Evolutionary conservation across 345 rosid genomes (phyloP).

Genomic region (Ceriops tagal): DNA sequence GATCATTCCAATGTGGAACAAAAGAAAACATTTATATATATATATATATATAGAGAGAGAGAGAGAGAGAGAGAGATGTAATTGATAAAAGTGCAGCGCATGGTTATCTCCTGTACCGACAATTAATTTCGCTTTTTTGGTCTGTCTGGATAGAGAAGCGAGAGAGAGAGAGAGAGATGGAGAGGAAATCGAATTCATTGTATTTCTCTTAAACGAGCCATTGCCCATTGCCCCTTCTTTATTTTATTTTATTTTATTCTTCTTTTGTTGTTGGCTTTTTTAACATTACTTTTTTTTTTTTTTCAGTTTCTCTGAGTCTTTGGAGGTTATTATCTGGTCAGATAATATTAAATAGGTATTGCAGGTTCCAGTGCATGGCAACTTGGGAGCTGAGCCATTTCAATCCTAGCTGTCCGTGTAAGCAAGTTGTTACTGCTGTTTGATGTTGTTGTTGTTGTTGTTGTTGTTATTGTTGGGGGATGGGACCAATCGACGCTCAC

Average conservation of each 20-base stretch:
- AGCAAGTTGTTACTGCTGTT: constrained; percentile 34
- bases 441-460: constrained; percentile 16
- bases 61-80: no score
- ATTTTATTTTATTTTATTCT: background rate
- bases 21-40: no score
- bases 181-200: no score
- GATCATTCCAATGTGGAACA: constrained; percentile 3
- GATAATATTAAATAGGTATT: constrained; percentile 41
- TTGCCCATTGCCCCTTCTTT: background rate
- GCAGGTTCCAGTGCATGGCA: constrained; percentile 42
- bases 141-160: constrained; percentile 9
- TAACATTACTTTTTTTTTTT: background rate
- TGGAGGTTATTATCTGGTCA: constrained; percentile 33
- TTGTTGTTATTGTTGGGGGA: constrained; percentile 24
- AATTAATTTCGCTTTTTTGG: constrained; percentile 3
- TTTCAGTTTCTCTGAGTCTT: background rate
- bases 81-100: background rate
- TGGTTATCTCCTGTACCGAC: constrained; percentile 14
- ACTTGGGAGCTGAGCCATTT: constrained; percentile 31
- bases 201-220: background rate
- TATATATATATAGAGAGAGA: no score
- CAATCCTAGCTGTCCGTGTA: constrained; percentile 38
- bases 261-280: background rate
- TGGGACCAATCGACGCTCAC: constrained; percentile 45
- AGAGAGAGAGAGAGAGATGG: background rate